These are phyloP conservation scores for Agaricus sinodeliciosus DNA, from an alignment of 768 basidiomycete genomes.

Conservation along the genomic window DNA sequence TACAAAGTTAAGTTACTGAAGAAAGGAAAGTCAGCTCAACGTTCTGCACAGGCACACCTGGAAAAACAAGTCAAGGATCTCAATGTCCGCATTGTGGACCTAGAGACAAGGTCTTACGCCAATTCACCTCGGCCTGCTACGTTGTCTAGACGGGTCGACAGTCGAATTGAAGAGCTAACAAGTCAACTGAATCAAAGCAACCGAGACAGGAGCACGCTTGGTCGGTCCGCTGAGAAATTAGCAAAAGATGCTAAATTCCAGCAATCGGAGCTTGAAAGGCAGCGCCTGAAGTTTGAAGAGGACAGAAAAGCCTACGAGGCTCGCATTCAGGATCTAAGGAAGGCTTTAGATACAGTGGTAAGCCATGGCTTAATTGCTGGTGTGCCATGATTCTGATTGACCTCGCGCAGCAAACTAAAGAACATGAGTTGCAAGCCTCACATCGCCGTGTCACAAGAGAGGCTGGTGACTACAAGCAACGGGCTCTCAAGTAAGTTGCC, in stretches of 20 bases:
- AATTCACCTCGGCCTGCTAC: conserved; percentile 53
- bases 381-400: conserved; percentile 1
- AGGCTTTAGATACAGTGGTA: conserved; percentile 58
- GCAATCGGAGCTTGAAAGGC: conserved; percentile 55
- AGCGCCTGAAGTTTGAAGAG: conserved; percentile 55
- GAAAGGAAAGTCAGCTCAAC: background rate
- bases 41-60: conserved; percentile 52
- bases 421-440: conserved; percentile 57
- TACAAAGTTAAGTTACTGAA: background rate
- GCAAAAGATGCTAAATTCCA: conserved; percentile 48
- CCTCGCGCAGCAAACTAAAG: conserved; percentile 54
- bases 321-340: conserved; percentile 51
- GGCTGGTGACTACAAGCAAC: conserved; percentile 66
- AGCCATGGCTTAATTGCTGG: conserved; percentile 17
- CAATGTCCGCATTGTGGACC: conserved; percentile 74
- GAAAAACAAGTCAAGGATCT: conserved; percentile 85
- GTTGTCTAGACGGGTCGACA: conserved; percentile 55
- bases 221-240: conserved; percentile 26
- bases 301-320: conserved; percentile 54
- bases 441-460: conserved; percentile 77
- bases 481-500: conserved; percentile 51
- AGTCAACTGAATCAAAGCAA: conserved; percentile 49
- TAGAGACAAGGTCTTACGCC: conserved; percentile 72
- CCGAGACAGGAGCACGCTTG: conserved; percentile 44
- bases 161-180: conserved; percentile 66